Conservation (phyloP, 768 basidiomycete species). For the Suillus bovinus region DNA sequence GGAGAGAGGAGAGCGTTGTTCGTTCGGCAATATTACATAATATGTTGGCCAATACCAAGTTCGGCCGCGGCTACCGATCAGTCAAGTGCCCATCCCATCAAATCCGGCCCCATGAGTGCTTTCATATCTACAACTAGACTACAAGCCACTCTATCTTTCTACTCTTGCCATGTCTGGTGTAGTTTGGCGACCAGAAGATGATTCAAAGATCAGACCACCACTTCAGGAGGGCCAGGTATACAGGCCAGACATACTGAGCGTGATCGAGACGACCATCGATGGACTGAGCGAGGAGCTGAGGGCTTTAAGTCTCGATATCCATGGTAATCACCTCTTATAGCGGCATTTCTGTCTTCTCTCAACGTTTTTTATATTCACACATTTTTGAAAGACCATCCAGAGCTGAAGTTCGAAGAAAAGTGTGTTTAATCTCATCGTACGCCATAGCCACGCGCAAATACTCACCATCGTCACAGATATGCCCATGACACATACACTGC, state of each 20-base stretch:
- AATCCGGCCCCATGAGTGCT: neutral
- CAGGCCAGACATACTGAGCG: conserved; percentile 57
- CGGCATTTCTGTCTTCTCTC: neutral
- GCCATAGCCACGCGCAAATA: neutral
- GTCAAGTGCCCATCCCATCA: neutral
- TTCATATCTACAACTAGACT: neutral
- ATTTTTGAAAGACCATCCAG: conserved; percentile 59
- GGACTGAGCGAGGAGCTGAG: conserved; percentile 55
- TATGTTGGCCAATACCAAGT: neutral
- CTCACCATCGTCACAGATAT: conserved; percentile 38
- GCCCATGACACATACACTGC: conserved; percentile 67
- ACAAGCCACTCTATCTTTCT: neutral
- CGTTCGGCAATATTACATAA: too few relatives aligned
- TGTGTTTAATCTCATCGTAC: conserved; percentile 29
- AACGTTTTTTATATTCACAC: neutral
- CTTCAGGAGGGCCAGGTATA: conserved; percentile 39
- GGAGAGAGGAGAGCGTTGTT: too few relatives aligned
- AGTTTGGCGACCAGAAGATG: conserved; percentile 46
- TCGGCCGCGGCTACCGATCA: neutral
- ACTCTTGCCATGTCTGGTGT: conserved; percentile 12
- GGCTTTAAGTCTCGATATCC: conserved; percentile 69
- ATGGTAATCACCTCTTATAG: conserved; percentile 41
- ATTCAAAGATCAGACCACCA: conserved; percentile 23
- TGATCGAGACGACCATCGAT: conserved; percentile 57
- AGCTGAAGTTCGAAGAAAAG: conserved; percentile 69